These are phyloP conservation scores for Daldinia childiae DNA, from an alignment of 495 filamentous ascomycete species.

Conservation along the genomic window DNA sequence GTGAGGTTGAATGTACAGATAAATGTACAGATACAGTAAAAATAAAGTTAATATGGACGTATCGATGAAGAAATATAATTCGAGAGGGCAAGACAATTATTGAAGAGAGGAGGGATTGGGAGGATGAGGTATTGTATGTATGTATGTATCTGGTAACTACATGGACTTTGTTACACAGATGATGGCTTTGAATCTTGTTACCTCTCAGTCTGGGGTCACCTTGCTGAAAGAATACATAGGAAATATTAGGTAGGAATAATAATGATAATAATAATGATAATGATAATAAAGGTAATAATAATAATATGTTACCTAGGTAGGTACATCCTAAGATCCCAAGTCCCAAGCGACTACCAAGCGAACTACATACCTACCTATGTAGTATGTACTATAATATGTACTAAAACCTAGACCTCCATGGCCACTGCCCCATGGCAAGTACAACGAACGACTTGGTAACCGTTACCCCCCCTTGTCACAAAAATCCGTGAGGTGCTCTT, in stretches of 20 bases:
- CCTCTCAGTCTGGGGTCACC: conserved; percentile 5
- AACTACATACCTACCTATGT: neutral
- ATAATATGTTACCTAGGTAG: neutral
- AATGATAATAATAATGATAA: neutral
- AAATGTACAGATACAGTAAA: conserved; percentile 22
- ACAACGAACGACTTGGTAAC: conserved; percentile 26
- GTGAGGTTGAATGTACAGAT: conserved; percentile 19
- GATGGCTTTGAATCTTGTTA: conserved; percentile 4
- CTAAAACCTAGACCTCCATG: conserved; percentile 25
- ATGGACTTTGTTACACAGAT: conserved; percentile 4
- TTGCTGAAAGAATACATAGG: neutral
- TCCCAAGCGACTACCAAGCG: neutral
- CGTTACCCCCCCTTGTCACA: conserved; percentile 30
- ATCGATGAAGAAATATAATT: conserved; percentile 37
- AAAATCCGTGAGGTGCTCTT: neutral
- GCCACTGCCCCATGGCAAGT: conserved; percentile 16
- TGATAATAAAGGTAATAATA: neutral
- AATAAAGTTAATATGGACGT: conserved; percentile 18
- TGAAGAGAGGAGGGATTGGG: conserved; percentile 15
- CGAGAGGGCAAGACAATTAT: conserved; percentile 23
- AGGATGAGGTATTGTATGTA: conserved; percentile 40
- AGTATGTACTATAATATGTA: conserved; percentile 1
- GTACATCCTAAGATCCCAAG: neutral
- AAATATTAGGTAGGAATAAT: conserved; percentile 6
- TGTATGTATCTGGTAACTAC: conserved; percentile 19